Evolutionary conservation across 2,329 filamentous ascomycete genomes (phyloP).

Genomic region (Stachybotrys elegans): DNA sequence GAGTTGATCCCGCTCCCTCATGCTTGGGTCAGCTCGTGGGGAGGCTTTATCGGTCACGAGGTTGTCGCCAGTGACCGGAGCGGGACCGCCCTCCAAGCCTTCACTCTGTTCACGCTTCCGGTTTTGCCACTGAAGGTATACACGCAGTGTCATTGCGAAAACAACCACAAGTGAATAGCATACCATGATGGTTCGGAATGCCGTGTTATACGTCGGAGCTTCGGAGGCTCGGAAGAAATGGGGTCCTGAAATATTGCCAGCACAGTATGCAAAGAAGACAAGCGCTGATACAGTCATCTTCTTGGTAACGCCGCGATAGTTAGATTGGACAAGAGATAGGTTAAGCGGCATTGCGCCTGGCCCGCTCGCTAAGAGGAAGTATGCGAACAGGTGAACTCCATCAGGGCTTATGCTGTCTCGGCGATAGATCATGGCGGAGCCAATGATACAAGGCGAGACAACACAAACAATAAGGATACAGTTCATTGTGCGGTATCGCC

Average conservation of each 20-base stretch:
- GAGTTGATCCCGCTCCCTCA: constrained; percentile 1
- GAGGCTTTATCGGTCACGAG: constrained; percentile 1
- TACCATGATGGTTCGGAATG: constrained; percentile 56
- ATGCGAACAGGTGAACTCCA: constrained; percentile 9
- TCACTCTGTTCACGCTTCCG: constrained; percentile 34
- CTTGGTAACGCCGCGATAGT: constrained; percentile 60
- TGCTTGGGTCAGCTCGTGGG: background rate
- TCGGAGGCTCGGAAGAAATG: constrained; percentile 55
- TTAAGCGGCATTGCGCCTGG: constrained; percentile 28
- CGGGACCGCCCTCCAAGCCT: background rate
- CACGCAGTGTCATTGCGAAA: constrained; percentile 37
- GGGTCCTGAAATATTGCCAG: constrained; percentile 56
- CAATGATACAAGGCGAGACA: background rate
- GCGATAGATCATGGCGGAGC: background rate
- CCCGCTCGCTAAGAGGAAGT: constrained; percentile 1
- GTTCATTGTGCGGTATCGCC: background rate
- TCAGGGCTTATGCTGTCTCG: background rate
- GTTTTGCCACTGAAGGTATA: constrained; percentile 47
- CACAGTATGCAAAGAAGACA: constrained; percentile 54
- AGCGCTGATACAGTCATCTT: constrained; percentile 54
- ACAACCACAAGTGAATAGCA: constrained; percentile 50
- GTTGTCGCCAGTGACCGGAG: constrained; percentile 14
- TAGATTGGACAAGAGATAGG: constrained; percentile 52
- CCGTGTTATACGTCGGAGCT: constrained; percentile 55
- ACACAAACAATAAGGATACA: background rate